Conservation (phyloP, 2,329 filamentous ascomycete species). For the Nectriaceae sp. region DNA sequence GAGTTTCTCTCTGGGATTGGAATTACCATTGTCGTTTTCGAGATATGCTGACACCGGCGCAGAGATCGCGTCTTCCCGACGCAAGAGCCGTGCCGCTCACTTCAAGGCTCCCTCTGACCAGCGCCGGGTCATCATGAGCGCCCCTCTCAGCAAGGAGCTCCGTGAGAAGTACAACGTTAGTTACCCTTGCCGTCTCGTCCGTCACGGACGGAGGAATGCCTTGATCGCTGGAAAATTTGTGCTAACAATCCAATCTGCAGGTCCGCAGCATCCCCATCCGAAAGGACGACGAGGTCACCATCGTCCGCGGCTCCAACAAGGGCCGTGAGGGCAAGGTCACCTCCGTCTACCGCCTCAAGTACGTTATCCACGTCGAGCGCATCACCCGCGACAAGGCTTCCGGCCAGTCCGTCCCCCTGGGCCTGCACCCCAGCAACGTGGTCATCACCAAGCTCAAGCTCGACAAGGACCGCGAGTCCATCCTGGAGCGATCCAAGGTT, state of each 20-base stretch:
- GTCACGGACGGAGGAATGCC: background rate
- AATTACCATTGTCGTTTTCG: background rate
- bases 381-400: slow-evolving; percentile 96
- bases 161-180: slow-evolving; percentile 98
- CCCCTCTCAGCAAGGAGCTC: slow-evolving; percentile 93
- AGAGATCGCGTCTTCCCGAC: slow-evolving; percentile 77
- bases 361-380: slow-evolving; percentile 95
- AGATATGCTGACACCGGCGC: slow-evolving; percentile 7
- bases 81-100: slow-evolving; percentile 99
- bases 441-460: slow-evolving; percentile 99
- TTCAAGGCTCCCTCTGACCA: slow-evolving; percentile 93
- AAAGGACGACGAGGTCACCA: slow-evolving; percentile 94
- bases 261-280: slow-evolving; percentile 95
- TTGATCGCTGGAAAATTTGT: background rate
- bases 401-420: slow-evolving; percentile 92
- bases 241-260: slow-evolving; percentile 44
- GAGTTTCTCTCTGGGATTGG: slow-evolving; percentile 30
- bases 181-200: slow-evolving; percentile 12
- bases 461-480: slow-evolving; percentile 90
- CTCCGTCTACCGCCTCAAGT: slow-evolving; percentile 98
- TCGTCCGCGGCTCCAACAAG: slow-evolving; percentile 93
- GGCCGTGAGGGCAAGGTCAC: slow-evolving; percentile 98
- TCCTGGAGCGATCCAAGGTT: slow-evolving; percentile 80
- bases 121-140: slow-evolving; percentile 96
- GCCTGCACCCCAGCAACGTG: slow-evolving; percentile 94